phyloP scores from a whole-genome alignment of 305 asterid species.

The Plantago coronopus region DNA sequence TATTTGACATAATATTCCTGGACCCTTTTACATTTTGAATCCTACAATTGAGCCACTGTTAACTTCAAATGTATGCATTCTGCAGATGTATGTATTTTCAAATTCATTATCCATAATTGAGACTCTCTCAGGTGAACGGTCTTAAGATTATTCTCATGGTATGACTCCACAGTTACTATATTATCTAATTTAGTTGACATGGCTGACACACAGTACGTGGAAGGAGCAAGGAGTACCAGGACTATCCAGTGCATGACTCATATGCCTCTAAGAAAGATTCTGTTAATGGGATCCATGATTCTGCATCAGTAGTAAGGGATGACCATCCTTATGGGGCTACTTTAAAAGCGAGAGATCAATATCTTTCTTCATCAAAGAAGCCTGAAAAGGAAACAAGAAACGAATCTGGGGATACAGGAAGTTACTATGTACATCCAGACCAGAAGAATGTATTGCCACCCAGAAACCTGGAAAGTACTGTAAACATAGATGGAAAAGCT shows the following conservation, averaged over 20 bases:
- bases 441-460: constrained; percentile 35
- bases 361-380: constrained; percentile 49
- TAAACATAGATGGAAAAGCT: constrained; percentile 36
- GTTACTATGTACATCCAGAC: constrained; percentile 42
- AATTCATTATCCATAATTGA: constrained; percentile 82
- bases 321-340: constrained; percentile 42
- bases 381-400: constrained; percentile 43
- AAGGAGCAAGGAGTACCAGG: constrained; percentile 44
- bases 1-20: constrained; percentile 21
- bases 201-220: constrained; percentile 41
- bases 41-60: not conserved
- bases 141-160: constrained; percentile 19
- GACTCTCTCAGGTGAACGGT: constrained; percentile 71
- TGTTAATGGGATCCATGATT: constrained; percentile 39
- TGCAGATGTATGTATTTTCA: constrained; percentile 89
- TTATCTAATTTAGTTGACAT: constrained; percentile 45
- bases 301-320: constrained; percentile 40
- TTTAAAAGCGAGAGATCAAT: constrained; percentile 30
- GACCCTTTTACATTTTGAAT: constrained; percentile 6
- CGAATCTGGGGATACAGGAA: constrained; percentile 43
- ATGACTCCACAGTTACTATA: constrained; percentile 17
- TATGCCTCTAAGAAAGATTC: constrained; percentile 36
- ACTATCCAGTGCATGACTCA: constrained; percentile 33
- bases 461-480: constrained; percentile 35
- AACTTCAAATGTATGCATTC: constrained; percentile 14